phyloP scores from a whole-genome alignment of 2,329 filamentous ascomycete genomes.

The Ceratocystis destructans region DNA sequence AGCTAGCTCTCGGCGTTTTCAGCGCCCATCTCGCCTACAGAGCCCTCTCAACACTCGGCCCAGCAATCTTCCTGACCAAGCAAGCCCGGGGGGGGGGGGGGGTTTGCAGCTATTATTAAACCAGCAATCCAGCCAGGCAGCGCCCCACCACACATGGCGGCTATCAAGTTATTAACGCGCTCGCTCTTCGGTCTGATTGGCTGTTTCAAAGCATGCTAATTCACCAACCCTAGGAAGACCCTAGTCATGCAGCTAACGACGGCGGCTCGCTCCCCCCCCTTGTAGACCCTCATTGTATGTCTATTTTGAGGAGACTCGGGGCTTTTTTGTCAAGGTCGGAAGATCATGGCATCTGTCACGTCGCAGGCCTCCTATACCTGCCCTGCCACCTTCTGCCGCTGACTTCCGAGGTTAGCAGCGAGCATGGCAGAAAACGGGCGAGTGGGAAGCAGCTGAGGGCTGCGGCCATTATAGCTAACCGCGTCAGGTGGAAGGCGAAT shows the following conservation, averaged over 20 bases:
- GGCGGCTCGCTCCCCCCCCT: not conserved
- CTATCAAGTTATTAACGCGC: not conserved
- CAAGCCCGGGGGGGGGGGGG: no score
- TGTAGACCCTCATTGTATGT: no score
- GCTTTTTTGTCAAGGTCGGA: not conserved
- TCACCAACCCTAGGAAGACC: not conserved
- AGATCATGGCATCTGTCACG: not conserved
- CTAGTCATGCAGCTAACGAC: not conserved
- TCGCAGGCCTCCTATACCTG: not conserved
- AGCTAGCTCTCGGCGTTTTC: not conserved
- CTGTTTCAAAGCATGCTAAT: not conserved
- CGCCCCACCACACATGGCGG: not conserved
- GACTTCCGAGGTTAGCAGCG: not conserved
- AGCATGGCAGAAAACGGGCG: no score
- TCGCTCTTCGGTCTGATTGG: not conserved
- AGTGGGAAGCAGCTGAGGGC: no score
- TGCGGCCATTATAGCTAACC: no score
- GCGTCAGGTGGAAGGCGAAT: no score
- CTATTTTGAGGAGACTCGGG: conserved; percentile 2
- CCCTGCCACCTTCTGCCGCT: not conserved
- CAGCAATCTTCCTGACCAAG: no score
- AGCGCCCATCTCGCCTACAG: not conserved
- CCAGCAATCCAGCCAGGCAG: not conserved
- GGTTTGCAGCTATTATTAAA: not conserved
- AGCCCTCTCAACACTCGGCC: not conserved